These are phyloP conservation scores for Chalciporus pseudorubinellus DNA, from an alignment of 768 basidiomycete genomes.

Conservation along the genomic window DNA sequence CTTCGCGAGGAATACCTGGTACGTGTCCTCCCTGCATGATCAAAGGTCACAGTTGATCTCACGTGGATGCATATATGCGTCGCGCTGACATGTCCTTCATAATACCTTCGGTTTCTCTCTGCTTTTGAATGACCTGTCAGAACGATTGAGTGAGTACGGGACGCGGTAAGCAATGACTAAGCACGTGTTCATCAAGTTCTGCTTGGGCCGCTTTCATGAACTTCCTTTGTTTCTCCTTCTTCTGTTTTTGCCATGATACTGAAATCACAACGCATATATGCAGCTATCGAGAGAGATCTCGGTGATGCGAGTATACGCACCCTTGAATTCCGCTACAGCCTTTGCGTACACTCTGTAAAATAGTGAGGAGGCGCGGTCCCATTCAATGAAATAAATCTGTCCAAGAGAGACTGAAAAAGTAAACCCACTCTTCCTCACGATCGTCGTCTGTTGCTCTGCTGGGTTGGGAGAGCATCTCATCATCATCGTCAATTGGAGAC, in stretches of 20 bases:
- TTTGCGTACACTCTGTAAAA: constrained; percentile 25
- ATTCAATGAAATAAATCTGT: background rate
- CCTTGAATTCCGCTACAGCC: constrained; percentile 32
- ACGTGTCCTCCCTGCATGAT: constrained; percentile 20
- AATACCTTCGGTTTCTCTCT: constrained; percentile 17
- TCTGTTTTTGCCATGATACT: constrained; percentile 36
- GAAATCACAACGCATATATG: background rate
- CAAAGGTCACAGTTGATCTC: background rate
- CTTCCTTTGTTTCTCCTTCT: constrained; percentile 22
- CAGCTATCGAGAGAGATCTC: background rate
- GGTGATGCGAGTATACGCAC: constrained; percentile 9
- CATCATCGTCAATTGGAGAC: constrained; percentile 11
- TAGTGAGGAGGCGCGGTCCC: background rate
- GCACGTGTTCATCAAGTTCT: constrained; percentile 28
- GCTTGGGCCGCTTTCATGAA: constrained; percentile 21
- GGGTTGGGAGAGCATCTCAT: constrained; percentile 14
- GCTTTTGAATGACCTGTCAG: constrained; percentile 23
- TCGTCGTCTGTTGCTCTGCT: constrained; percentile 26
- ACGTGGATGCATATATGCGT: constrained; percentile 7
- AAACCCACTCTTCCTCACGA: constrained; percentile 24
- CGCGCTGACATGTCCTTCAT: constrained; percentile 25
- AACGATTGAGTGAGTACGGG: background rate
- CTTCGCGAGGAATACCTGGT: constrained; percentile 26
- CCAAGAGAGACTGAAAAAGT: background rate
- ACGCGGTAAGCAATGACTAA: background rate